Base-by-base conservation (phyloP, 2,329 filamentous ascomycete genomes). In the Colletotrichum lentis region DNA sequence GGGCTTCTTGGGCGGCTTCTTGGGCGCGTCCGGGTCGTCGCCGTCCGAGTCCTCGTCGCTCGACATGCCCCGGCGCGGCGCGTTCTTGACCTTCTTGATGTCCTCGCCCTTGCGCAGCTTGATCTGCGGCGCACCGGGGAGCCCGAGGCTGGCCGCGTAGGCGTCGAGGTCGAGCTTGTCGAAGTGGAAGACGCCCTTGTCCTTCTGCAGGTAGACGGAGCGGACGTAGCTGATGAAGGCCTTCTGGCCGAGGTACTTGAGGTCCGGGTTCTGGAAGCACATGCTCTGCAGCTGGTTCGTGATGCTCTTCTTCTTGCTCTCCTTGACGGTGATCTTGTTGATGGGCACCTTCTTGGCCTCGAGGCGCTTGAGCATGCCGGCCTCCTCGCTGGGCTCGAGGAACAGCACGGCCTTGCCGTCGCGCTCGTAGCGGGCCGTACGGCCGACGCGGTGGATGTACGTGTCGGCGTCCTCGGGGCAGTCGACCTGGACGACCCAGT, bases 401-500 rank as follows among this genome's bases (percentile, higher is more conserved):
- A 99, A 97, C 0, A 99, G 79, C 0, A 98, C 93, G 1, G 96
- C 95, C 46, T 91, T 89, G 8, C 96, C 96, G 61, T 93, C 88
- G 71, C 91, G 91, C 74, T 97, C 91, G 77, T 96, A 98, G 24
- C 95, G 88, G n/a, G 96, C 96, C 20, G 96, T 98, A 37, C 96
- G 88, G 1, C 96, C 96, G 5, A 97, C 95, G 67, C 96, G 89
- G 80, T 99, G 96, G 73, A 99, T 98, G 75, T 99, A 99, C 0
- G 96, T 99, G 75, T 98, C 96, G 4, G 92, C 91, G 77, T 99
- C 95, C 78, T 99, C 96, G 0, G 96, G 96, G 72, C 93, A 97
- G 77, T 99, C 96, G n/a, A 93, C 86, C 77, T 99, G 96, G n/a
- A 99, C 93, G 5, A 99, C 96, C 91, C 96, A 99, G 77, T 99